Conservation (phyloP, 306 rosid genomes). For the Nissolia schottii region DNA sequence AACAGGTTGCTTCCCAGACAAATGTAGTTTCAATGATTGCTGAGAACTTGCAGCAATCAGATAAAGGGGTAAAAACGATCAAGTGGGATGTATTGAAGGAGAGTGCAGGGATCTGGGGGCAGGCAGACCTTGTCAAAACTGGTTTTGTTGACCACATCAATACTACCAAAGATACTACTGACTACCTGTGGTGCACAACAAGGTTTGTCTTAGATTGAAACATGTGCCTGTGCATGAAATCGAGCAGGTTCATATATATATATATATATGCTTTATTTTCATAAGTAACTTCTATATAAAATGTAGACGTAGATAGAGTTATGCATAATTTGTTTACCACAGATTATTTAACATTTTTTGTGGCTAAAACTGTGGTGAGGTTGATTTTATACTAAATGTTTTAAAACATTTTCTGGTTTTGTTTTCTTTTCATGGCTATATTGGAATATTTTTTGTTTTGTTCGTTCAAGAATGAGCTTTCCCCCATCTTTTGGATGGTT, state of each 20-base stretch:
- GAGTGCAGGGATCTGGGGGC: slow-evolving; percentile 80
- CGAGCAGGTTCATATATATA: not conserved
- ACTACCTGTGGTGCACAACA: slow-evolving; percentile 87
- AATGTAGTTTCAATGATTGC: slow-evolving; percentile 62
- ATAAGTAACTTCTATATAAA: not conserved
- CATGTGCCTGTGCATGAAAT: not conserved
- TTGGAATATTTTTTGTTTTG: not conserved
- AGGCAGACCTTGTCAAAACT: slow-evolving; percentile 57
- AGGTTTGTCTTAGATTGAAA: slow-evolving; percentile 54
- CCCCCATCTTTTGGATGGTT: not conserved
- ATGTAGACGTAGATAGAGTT: not conserved
- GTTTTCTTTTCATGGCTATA: not conserved
- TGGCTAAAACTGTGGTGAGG: not conserved
- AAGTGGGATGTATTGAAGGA: slow-evolving; percentile 75
- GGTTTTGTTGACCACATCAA: slow-evolving; percentile 90
- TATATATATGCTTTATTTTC: not conserved
- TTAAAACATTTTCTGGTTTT: not conserved
- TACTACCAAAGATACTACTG: slow-evolving; percentile 90
- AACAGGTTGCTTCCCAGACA: slow-evolving; percentile 69
- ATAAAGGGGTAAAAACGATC: slow-evolving; percentile 40
- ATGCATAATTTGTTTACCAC: not conserved
- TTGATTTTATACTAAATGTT: not conserved
- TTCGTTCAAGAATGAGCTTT: not conserved
- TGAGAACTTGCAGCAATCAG: slow-evolving; percentile 53
- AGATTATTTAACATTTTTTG: not conserved